Conservation (phyloP, 2,329 filamentous ascomycete genomes). For the Fusarium incarnatum region DNA sequence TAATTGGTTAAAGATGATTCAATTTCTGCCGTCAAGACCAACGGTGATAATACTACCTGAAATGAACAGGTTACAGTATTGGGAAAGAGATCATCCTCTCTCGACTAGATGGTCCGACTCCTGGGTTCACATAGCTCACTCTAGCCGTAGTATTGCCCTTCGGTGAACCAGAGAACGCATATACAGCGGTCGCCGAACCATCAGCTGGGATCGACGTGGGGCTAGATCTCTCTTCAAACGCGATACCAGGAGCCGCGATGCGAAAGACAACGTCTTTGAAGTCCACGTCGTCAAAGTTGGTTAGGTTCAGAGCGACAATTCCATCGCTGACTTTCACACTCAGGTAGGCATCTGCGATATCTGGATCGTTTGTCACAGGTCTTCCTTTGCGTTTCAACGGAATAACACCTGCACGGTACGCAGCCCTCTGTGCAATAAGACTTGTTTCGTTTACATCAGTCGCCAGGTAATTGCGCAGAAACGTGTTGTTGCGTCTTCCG, state of each 20-base stretch:
- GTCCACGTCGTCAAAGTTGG: conserved; percentile 8
- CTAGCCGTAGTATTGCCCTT: not conserved
- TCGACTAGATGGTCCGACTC: not conserved
- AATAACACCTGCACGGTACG: not conserved
- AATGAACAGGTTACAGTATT: not conserved
- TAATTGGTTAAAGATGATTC: too few species aligned
- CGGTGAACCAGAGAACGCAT: not conserved
- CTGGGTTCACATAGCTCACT: not conserved
- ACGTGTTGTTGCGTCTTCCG: conserved; percentile 5
- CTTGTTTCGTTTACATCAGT: not conserved
- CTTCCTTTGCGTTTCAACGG: not conserved
- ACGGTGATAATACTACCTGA: not conserved
- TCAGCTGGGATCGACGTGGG: not conserved
- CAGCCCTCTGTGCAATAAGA: not conserved
- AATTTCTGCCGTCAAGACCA: accelerated
- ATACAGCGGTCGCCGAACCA: not conserved
- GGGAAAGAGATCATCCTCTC: not conserved
- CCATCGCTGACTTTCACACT: not conserved
- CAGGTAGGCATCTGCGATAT: not conserved
- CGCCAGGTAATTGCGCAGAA: conserved; percentile 3
- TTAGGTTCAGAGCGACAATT: not conserved
- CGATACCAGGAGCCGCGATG: not conserved
- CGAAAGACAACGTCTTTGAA: not conserved
- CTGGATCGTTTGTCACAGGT: not conserved
- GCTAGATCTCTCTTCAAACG: not conserved